These are phyloP conservation scores for Lagerstroemia speciosa DNA, from an alignment of 345 rosid species.

Conservation along the genomic window DNA sequence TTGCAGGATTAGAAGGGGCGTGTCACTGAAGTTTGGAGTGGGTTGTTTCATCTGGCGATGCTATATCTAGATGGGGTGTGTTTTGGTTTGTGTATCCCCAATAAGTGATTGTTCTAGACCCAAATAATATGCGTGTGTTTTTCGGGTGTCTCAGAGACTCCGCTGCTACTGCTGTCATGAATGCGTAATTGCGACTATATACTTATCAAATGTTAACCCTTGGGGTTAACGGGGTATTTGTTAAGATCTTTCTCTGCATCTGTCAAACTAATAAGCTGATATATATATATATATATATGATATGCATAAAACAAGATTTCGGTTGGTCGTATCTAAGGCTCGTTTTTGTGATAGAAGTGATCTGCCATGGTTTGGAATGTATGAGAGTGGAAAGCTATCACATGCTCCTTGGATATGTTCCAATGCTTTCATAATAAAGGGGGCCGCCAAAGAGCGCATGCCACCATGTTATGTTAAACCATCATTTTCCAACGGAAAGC, in stretches of 20 bases:
- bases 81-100: not conserved
- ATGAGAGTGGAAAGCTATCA: not conserved
- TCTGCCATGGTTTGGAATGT: not conserved
- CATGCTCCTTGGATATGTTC: no score
- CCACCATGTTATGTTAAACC: not conserved
- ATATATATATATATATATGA: not conserved
- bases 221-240: no score
- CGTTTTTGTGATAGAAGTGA: not conserved
- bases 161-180: not conserved
- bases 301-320: not conserved
- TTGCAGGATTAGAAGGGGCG: not conserved
- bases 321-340: not conserved
- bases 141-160: not conserved
- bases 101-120: not conserved
- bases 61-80: not conserved
- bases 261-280: not conserved
- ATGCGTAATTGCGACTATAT: not conserved
- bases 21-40: not conserved
- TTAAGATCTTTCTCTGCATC: no score
- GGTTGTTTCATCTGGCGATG: not conserved
- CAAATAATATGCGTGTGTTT: not conserved
- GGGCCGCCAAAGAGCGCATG: no score
- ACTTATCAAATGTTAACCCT: not conserved
- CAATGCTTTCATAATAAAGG: no score
- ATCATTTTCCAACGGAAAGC: slow-evolving; percentile 4